Base-by-base conservation (phyloP, 352 stramenopile genomes). In the Phytophthora podocarpi region DNA sequence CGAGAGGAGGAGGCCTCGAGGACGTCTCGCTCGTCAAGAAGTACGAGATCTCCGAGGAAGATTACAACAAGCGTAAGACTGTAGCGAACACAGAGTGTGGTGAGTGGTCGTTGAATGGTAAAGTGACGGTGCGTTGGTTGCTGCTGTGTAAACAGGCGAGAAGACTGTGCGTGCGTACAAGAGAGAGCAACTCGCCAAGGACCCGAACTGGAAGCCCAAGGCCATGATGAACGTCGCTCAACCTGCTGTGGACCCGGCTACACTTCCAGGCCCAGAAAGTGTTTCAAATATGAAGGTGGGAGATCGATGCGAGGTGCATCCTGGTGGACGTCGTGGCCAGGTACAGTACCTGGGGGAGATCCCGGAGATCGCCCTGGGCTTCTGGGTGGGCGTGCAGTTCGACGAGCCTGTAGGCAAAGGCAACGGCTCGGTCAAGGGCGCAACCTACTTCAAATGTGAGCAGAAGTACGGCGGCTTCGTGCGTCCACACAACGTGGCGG, bases 141-240 rank as follows among this genome's bases (percentile, higher is more conserved):
- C 9, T 62, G 10, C 28, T 24, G 28, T 26, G 23, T 54, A 0
- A 59, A 32, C 62, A 95, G 84, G 87, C n/a, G 91, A 98, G 71
- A 98, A 98, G 60, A 99, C 98, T 27, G 80, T 99, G 35, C 90
- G 97, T 54, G 93, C 97, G 48, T 99, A 98, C 87, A 98, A 97
- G 69, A 82, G 86, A 60, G 83, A 99, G 46, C 94, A 99, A 72
- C 89, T 98, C 41, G 86, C 92, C 27, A 97, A 98, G 57, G 95
- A 99, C 68, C 82, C 93, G 3, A 97, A 96, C 41, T 99, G 97
- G 91, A 97, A 94, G 43, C 87, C 98, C 13, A 91, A 89, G 67
- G 59, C 76, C 21, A 91, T 91, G 72, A 82, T 87, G 72, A 87
- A 90, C 27, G 64, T 47, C 2, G 24, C 46, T 56, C 47, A 48